Percentiles rank a stretch among this genome's conserved stretches.
These are phyloP conservation scores for Pseudohyphozyma bogoriensis DNA, from an alignment of 768 basidiomycete genomes.

Conservation along the genomic window DNA sequence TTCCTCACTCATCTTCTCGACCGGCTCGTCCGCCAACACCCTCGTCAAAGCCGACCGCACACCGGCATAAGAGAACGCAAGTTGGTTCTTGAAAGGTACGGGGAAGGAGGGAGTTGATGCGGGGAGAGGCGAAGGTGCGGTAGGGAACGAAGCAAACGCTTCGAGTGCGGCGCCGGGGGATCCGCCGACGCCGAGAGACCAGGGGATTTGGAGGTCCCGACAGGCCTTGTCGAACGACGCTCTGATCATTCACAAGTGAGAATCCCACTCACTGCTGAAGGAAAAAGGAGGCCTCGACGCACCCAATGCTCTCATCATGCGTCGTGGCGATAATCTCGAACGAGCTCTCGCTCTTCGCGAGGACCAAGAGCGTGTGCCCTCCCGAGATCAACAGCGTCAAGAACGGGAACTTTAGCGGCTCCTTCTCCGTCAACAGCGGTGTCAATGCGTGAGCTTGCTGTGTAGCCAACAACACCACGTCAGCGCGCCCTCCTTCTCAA, in stretches of 20 bases:
- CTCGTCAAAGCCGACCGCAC: no score
- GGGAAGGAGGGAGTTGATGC: slow-evolving; percentile 32
- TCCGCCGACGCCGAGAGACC: slow-evolving; percentile 40
- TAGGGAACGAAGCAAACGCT: slow-evolving; percentile 43
- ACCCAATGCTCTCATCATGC: slow-evolving; percentile 30
- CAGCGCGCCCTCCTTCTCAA: not conserved
- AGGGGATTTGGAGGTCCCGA: slow-evolving; percentile 53
- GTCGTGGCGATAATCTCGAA: slow-evolving; percentile 31
- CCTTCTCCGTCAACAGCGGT: slow-evolving; percentile 52
- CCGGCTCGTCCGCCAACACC: no score
- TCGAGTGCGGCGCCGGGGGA: slow-evolving; percentile 70
- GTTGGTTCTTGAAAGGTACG: slow-evolving; percentile 46
- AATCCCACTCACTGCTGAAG: not conserved
- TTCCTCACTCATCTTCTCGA: no score
- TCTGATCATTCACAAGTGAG: slow-evolving; percentile 23
- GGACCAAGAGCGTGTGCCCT: slow-evolving; percentile 83
- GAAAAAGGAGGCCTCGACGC: not conserved
- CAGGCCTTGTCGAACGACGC: slow-evolving; percentile 76
- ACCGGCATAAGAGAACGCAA: slow-evolving; percentile 30
- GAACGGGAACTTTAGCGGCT: slow-evolving; percentile 62
- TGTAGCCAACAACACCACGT: not conserved
- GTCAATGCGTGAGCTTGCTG: slow-evolving; percentile 92
- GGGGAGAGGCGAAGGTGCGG: slow-evolving; percentile 8
- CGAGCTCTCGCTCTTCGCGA: slow-evolving; percentile 43
- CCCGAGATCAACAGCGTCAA: slow-evolving; percentile 80